Evolutionary conservation across 352 stramenopile species (phyloP).

Genomic region (Sclerospora graminicola): DNA sequence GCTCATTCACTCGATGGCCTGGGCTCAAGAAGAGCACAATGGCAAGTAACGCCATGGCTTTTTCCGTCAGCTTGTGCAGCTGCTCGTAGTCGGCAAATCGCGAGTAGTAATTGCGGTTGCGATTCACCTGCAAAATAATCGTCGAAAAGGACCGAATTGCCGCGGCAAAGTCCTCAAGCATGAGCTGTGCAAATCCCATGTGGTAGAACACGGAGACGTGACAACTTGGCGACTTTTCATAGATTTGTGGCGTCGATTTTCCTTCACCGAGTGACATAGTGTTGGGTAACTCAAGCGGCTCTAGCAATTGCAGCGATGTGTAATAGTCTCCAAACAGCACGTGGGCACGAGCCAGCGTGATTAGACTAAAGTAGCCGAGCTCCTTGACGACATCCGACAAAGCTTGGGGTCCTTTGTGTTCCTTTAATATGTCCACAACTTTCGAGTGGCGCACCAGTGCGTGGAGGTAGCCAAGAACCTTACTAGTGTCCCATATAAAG

Average conservation of each 20-base stretch:
- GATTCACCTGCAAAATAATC: conserved; percentile 84
- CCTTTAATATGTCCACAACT: conserved; percentile 84
- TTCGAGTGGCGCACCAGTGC: conserved; percentile 87
- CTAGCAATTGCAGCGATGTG: conserved; percentile 87
- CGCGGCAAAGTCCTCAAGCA: conserved; percentile 94
- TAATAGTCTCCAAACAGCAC: conserved; percentile 97
- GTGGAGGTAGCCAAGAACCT: conserved; percentile 93
- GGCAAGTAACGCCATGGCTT: conserved; percentile 89
- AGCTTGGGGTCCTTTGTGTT: conserved; percentile 23
- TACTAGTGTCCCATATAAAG: conserved; percentile 94
- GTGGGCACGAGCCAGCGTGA: conserved; percentile 91
- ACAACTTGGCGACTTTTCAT: conserved; percentile 87
- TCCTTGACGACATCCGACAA: conserved; percentile 79
- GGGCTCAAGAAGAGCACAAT: conserved; percentile 87
- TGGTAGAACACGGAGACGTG: conserved; percentile 96
- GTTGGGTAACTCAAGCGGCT: conserved; percentile 85
- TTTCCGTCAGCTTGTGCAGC: conserved; percentile 92
- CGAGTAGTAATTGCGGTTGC: conserved; percentile 86
- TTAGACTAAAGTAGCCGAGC: conserved; percentile 93
- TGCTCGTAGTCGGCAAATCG: conserved; percentile 90
- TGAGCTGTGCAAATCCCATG: conserved; percentile 94
- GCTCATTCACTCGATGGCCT: conserved; percentile 72
- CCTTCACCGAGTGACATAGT: conserved; percentile 41
- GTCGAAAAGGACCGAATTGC: conserved; percentile 85
- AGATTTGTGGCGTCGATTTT: conserved; percentile 73